A percentile compares a stretch with the other conserved stretches of the same genome.
Conservation (phyloP, 2,329 filamentous ascomycete species). For the Neurospora crassa region DNA sequence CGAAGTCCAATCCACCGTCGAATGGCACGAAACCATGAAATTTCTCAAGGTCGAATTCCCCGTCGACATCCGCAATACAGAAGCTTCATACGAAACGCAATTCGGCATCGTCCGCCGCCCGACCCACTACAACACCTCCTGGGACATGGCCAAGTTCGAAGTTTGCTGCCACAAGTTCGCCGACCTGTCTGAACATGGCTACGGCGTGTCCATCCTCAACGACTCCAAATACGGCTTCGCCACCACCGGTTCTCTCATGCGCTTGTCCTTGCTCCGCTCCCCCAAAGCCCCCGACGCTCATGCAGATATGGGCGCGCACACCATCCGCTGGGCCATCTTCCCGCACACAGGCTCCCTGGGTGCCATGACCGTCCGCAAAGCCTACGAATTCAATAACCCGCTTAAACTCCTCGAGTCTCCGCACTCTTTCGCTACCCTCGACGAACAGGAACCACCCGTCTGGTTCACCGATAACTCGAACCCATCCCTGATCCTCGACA, state of each 20-base stretch:
- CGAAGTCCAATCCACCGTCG: conserved; percentile 76
- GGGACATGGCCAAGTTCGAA: conserved; percentile 77
- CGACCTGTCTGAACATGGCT: conserved; percentile 58
- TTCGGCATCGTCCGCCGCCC: conserved; percentile 82
- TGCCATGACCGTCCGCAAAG: conserved; percentile 67
- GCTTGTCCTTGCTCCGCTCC: conserved; percentile 73
- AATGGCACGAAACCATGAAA: conserved; percentile 95
- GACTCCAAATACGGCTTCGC: conserved; percentile 96
- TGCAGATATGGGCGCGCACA: conserved; percentile 86
- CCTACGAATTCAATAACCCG: conserved; percentile 84
- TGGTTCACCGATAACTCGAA: conserved; percentile 48
- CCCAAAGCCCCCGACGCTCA: conserved; percentile 90
- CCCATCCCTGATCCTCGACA: conserved; percentile 68
- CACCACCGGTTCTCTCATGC: conserved; percentile 80
- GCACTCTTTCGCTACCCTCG: conserved; percentile 15
- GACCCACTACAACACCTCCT: conserved; percentile 93
- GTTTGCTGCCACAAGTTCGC: conserved; percentile 69
- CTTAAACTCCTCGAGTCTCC: conserved; percentile 44
- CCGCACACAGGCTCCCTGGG: conserved; percentile 70
- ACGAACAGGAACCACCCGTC: conserved; percentile 39
- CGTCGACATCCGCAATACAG: conserved; percentile 79
- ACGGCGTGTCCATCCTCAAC: conserved; percentile 82
- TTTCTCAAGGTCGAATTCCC: conserved; percentile 99
- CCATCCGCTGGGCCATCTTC: conserved; percentile 82
- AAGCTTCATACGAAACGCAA: conserved; percentile 91